These are phyloP conservation scores for Xylaria longipes DNA, from an alignment of 495 filamentous ascomycete species.

Conservation along the genomic window DNA sequence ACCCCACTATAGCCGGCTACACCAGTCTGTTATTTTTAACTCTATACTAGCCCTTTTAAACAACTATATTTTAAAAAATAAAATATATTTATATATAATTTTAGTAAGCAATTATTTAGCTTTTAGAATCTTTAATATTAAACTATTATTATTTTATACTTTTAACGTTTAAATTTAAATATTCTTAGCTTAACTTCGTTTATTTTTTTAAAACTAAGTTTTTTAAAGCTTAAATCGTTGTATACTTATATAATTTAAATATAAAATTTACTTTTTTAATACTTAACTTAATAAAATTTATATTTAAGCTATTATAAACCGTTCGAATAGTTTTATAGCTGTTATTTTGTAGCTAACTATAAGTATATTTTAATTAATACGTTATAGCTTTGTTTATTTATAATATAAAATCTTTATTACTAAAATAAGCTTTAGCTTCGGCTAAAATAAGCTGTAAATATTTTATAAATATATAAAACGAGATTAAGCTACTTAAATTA, in stretches of 20 bases:
- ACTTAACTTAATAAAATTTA: neutral
- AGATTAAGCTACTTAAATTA: too few relatives aligned
- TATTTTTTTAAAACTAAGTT: too few relatives aligned
- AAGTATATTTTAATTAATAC: neutral
- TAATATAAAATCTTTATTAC: too few relatives aligned
- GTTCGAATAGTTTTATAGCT: neutral
- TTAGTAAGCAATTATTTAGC: neutral
- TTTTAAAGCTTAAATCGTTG: too few relatives aligned
- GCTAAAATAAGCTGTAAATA: too few relatives aligned
- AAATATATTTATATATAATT: neutral
- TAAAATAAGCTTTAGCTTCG: too few relatives aligned
- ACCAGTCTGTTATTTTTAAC: too few relatives aligned
- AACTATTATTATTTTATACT: neutral
- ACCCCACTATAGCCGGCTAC: too few relatives aligned
- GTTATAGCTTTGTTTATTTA: neutral
- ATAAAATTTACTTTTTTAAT: neutral
- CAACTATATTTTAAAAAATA: neutral
- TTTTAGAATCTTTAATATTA: neutral
- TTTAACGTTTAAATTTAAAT: neutral
- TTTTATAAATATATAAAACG: too few relatives aligned
- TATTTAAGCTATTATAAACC: neutral
- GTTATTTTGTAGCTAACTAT: neutral
- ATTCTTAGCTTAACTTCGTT: neutral
- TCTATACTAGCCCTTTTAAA: too few relatives aligned
- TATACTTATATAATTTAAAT: neutral